Percentiles rank a stretch among this genome's conserved stretches.
phyloP scores from a whole-genome alignment of 331 rosid genomes.

The Acacia pycnantha region DNA sequence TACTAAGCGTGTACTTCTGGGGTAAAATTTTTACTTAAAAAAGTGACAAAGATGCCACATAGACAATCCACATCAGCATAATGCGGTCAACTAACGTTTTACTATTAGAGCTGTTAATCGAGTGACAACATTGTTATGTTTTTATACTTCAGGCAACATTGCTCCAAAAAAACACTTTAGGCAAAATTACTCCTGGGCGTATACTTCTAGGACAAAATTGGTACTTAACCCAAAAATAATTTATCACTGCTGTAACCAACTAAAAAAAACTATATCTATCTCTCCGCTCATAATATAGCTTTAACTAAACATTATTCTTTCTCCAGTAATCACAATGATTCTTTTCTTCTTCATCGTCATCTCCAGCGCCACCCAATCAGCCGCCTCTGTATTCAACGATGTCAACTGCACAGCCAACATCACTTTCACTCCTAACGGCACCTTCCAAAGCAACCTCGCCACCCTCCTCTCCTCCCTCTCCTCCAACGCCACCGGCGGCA shows the following conservation, averaged over 20 bases:
- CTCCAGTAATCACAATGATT: constrained; percentile 19
- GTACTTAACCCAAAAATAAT: too few relatives aligned
- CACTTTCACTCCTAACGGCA: constrained; percentile 38
- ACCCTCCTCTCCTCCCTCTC: constrained; percentile 51
- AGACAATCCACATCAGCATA: too few relatives aligned
- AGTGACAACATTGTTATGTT: too few relatives aligned
- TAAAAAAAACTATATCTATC: not conserved
- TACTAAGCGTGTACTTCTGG: too few relatives aligned
- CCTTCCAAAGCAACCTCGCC: constrained; percentile 41
- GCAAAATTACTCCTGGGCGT: too few relatives aligned
- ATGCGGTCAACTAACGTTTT: too few relatives aligned
- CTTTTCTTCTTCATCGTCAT: not conserved
- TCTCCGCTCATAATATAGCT: not conserved
- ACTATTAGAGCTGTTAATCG: too few relatives aligned
- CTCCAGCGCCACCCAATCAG: constrained; percentile 11
- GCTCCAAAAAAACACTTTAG: too few relatives aligned
- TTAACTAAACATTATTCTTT: not conserved
- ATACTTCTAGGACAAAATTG: too few relatives aligned
- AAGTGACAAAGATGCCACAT: too few relatives aligned
- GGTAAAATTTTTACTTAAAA: too few relatives aligned
- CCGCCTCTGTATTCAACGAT: constrained; percentile 42
- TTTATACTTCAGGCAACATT: too few relatives aligned
- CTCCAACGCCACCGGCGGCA: constrained; percentile 23
- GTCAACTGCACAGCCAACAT: constrained; percentile 33
- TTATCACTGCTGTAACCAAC: not conserved